Conservation (phyloP, 2,329 filamentous ascomycete genomes). For the Aureobasidium mangrovei region DNA sequence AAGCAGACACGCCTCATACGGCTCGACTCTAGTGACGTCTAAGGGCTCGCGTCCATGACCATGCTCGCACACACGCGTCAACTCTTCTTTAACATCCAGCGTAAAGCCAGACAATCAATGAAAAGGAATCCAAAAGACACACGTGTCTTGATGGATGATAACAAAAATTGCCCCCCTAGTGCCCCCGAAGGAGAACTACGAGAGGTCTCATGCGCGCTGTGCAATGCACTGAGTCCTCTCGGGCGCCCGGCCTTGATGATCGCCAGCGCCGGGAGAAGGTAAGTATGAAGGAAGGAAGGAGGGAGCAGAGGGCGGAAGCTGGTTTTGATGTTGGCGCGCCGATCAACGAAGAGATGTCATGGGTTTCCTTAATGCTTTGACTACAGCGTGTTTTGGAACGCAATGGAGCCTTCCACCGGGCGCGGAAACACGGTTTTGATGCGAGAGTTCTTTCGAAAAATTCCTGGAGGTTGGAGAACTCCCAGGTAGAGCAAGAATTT, state of each 20-base stretch:
- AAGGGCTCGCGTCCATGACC: not conserved
- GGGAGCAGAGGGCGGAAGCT: not conserved
- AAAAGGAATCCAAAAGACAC: conserved; percentile 1
- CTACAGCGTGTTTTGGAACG: no score
- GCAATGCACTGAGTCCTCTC: conserved; percentile 11
- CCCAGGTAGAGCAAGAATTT: no score
- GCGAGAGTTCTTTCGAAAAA: no score
- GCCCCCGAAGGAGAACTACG: conserved; percentile 12
- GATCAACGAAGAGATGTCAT: no score
- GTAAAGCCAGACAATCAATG: not conserved
- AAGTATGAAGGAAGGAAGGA: conserved; percentile 1
- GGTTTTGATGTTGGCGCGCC: not conserved
- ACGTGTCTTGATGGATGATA: not conserved
- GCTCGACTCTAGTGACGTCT: no score
- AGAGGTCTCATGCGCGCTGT: conserved; percentile 11
- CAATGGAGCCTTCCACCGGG: no score
- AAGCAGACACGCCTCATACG: no score
- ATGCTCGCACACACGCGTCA: not conserved
- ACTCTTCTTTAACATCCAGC: conserved; percentile 12
- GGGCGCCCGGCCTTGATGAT: conserved; percentile 4
- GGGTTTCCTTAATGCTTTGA: no score
- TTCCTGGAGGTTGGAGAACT: no score
- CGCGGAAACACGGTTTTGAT: no score
- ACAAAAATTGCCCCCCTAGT: conserved; percentile 5
- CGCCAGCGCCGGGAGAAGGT: not conserved